phyloP scores from a whole-genome alignment of 2,329 filamentous ascomycete species.

The Fusarium tanahbumbuense region DNA sequence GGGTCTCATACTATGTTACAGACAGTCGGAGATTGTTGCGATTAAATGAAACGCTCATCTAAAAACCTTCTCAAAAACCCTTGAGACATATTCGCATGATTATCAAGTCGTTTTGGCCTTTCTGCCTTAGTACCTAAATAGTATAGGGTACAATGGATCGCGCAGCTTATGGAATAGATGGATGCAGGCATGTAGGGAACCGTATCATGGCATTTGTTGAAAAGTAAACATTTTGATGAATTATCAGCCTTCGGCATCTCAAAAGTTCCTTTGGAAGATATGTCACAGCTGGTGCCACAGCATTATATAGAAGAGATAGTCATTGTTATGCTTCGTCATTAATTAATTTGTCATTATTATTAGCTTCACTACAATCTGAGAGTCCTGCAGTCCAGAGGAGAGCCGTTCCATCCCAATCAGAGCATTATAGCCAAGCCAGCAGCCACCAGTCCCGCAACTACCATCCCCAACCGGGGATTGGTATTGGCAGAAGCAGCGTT shows the following conservation, averaged over 20 bases:
- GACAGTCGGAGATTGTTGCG: neutral
- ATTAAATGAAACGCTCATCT: neutral
- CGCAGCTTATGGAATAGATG: neutral
- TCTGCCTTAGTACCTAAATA: neutral
- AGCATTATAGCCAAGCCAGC: conserved; percentile 40
- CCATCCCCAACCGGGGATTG: conserved; percentile 36
- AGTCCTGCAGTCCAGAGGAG: neutral
- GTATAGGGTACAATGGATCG: neutral
- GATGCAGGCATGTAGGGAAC: neutral
- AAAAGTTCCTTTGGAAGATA: neutral
- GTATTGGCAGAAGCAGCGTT: conserved; percentile 47
- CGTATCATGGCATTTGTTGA: neutral
- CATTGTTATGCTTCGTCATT: neutral
- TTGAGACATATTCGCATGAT: neutral
- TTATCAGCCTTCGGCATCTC: neutral
- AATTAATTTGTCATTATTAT: conserved; percentile 9
- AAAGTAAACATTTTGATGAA: neutral
- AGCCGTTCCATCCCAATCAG: neutral
- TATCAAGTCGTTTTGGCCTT: neutral
- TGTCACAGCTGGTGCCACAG: neutral
- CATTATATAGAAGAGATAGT: neutral
- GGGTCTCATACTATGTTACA: neutral
- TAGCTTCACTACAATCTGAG: conserved; percentile 5
- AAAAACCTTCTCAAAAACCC: neutral
- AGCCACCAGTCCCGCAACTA: conserved; percentile 36